Conservation (phyloP, 2,329 filamentous ascomycete genomes). For the Dothideomycetes sp. region DNA sequence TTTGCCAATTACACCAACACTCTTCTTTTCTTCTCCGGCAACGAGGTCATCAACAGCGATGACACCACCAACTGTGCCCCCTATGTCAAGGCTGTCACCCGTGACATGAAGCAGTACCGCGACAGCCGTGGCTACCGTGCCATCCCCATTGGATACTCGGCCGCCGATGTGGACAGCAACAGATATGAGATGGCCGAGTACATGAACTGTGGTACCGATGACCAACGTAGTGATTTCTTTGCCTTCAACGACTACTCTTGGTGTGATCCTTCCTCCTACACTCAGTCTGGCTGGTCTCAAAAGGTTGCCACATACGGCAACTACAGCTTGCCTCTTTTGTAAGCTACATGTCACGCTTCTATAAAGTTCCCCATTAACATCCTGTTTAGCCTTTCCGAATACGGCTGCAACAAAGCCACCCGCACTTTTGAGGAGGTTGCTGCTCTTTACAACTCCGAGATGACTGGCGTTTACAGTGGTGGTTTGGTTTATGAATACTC, state of each 20-base stretch:
- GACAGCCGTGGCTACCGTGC: slow-evolving; percentile 54
- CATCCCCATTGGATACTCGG: slow-evolving; percentile 72
- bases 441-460: slow-evolving; percentile 69
- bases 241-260: slow-evolving; percentile 86
- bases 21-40: slow-evolving; percentile 71
- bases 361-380: too few relatives aligned
- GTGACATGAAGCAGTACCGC: slow-evolving; percentile 74
- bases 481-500: slow-evolving; percentile 95
- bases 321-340: slow-evolving; percentile 80
- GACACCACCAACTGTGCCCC: slow-evolving; percentile 53
- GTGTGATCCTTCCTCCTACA: slow-evolving; percentile 63
- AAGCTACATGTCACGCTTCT: slow-evolving; percentile 16
- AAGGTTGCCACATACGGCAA: slow-evolving; percentile 82
- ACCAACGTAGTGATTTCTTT: slow-evolving; percentile 79
- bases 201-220: slow-evolving; percentile 85
- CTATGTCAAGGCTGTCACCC: slow-evolving; percentile 62
- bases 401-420: slow-evolving; percentile 73
- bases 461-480: slow-evolving; percentile 87
- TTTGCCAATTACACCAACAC: slow-evolving; percentile 80
- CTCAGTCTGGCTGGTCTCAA: slow-evolving; percentile 65
- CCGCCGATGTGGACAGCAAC: slow-evolving; percentile 76
- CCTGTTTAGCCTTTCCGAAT: slow-evolving; percentile 63
- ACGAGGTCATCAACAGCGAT: slow-evolving; percentile 60
- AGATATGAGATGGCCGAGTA: slow-evolving; percentile 73
- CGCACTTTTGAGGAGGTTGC: slow-evolving; percentile 72